Evolutionary conservation across 768 basidiomycete genomes (phyloP).

Genomic region (Agaricus blazei): DNA sequence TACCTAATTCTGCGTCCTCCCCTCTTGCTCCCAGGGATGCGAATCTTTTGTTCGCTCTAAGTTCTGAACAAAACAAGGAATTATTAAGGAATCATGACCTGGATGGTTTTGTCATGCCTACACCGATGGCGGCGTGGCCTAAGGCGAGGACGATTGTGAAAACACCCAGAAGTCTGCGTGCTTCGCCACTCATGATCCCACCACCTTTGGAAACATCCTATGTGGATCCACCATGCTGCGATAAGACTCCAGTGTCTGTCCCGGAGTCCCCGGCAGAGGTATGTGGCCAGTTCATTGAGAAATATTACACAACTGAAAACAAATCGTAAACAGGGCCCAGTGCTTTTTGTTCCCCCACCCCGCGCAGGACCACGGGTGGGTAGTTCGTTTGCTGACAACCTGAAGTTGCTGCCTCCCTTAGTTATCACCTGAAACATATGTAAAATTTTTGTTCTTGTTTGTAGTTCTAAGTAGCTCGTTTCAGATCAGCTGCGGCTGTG

Average conservation of each 20-base stretch:
- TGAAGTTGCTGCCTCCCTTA: slow-evolving; percentile 25
- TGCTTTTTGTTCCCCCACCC: slow-evolving; percentile 36
- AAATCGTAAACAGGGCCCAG: slow-evolving; percentile 26
- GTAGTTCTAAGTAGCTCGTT: too few relatives aligned
- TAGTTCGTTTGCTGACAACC: slow-evolving; percentile 19
- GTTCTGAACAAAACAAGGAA: slow-evolving; percentile 31
- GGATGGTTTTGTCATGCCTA: slow-evolving; percentile 20
- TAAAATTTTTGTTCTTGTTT: neutral
- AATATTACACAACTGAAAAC: too few relatives aligned
- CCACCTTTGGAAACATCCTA: slow-evolving; percentile 8
- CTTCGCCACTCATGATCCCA: slow-evolving; percentile 8
- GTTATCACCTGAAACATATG: slow-evolving; percentile 20
- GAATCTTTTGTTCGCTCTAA: slow-evolving; percentile 37
- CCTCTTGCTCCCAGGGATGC: slow-evolving; percentile 44
- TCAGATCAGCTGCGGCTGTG: slow-evolving; percentile 1
- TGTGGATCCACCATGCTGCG: slow-evolving; percentile 26
- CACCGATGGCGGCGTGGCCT: slow-evolving; percentile 22
- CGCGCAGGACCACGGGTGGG: slow-evolving; percentile 18
- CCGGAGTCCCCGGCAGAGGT: slow-evolving; percentile 34
- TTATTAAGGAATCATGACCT: slow-evolving; percentile 44
- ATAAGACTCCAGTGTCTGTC: slow-evolving; percentile 6
- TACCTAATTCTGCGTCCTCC: slow-evolving; percentile 31
- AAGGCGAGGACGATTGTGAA: slow-evolving; percentile 9
- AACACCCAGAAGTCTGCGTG: slow-evolving; percentile 2
- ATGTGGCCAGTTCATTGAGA: slow-evolving; percentile 11